These are phyloP conservation scores for Mortierella sp. DNA, from an alignment of 371 early-diverging fungal species.

Conservation along the genomic window DNA sequence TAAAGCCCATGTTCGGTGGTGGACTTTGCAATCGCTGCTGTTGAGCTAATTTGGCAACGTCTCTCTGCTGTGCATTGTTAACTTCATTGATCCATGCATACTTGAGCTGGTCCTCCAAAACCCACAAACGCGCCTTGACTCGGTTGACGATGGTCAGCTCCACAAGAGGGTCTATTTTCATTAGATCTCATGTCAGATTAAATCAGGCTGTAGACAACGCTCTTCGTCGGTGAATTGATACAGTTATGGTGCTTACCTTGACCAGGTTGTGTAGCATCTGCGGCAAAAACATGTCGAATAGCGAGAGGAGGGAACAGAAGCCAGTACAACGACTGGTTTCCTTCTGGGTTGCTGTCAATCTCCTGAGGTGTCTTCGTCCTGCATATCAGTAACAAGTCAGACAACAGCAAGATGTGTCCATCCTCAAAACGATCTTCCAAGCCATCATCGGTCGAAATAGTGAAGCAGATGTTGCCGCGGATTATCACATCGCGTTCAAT, in stretches of 20 bases:
- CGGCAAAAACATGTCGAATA: conserved; percentile 45
- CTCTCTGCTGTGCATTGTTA: conserved; percentile 32
- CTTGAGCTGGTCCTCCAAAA: conserved; percentile 34
- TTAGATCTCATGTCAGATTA: neutral
- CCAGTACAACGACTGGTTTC: conserved; percentile 37
- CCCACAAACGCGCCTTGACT: conserved; percentile 38
- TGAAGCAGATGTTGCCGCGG: conserved; percentile 29
- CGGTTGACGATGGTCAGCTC: conserved; percentile 49
- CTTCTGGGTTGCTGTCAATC: conserved; percentile 43
- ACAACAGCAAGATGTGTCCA: conserved; percentile 48
- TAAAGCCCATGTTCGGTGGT: conserved; percentile 22
- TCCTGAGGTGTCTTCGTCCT: conserved; percentile 43
- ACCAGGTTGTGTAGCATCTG: conserved; percentile 35
- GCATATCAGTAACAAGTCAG: conserved; percentile 47
- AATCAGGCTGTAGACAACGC: too few relatives aligned
- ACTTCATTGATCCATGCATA: conserved; percentile 41
- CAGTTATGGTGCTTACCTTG: conserved; percentile 13
- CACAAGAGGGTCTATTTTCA: conserved; percentile 30
- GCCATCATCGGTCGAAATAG: conserved; percentile 34
- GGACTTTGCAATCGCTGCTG: conserved; percentile 38
- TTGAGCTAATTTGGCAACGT: conserved; percentile 22
- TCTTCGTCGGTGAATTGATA: too few relatives aligned
- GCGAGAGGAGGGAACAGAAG: conserved; percentile 51
- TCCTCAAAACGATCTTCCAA: conserved; percentile 38
- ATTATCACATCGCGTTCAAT: conserved; percentile 39